Conservation (phyloP, 2,329 filamentous ascomycete species). For the Mycogone perniciosa region DNA sequence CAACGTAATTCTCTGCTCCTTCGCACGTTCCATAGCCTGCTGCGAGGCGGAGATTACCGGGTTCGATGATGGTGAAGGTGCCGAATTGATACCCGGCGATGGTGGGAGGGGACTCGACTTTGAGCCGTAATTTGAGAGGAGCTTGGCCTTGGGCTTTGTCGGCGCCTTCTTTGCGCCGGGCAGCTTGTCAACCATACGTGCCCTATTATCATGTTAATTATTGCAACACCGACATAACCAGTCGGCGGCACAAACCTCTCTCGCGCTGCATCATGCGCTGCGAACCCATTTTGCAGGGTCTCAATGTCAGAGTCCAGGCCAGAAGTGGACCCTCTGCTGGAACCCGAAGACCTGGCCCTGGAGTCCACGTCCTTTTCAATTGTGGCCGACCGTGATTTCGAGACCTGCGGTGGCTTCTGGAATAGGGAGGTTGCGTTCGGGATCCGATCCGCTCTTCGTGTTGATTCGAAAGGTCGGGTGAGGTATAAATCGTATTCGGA, state of each 20-base stretch:
- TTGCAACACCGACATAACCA: constrained; percentile 9
- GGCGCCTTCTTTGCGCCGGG: constrained; percentile 27
- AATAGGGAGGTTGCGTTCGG: constrained; percentile 48
- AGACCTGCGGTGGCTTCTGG: constrained; percentile 28
- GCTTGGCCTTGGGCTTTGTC: constrained; percentile 36
- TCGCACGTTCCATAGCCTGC: constrained; percentile 45
- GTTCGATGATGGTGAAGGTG: constrained; percentile 47
- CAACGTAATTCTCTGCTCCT: constrained; percentile 46
- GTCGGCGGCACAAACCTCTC: constrained; percentile 27
- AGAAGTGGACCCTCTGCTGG: constrained; percentile 32
- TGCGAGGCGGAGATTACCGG: constrained; percentile 45
- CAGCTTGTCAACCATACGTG: constrained; percentile 30
- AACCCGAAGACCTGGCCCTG: constrained; percentile 25
- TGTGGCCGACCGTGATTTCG: constrained; percentile 24
- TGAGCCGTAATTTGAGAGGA: constrained; percentile 35
- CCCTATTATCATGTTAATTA: constrained; percentile 20
- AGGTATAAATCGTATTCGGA: constrained; percentile 52
- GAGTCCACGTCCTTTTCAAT: constrained; percentile 24
- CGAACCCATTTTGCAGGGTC: constrained; percentile 38
- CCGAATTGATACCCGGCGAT: constrained; percentile 51
- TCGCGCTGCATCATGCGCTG: constrained; percentile 29
- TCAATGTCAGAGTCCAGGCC: constrained; percentile 45
- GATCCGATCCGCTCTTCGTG: constrained; percentile 41
- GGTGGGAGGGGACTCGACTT: constrained; percentile 39
- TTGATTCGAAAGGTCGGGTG: constrained; percentile 43